These are phyloP conservation scores for Pleurotus citrinopileatus DNA, from an alignment of 768 basidiomycete species.

Conservation along the genomic window DNA sequence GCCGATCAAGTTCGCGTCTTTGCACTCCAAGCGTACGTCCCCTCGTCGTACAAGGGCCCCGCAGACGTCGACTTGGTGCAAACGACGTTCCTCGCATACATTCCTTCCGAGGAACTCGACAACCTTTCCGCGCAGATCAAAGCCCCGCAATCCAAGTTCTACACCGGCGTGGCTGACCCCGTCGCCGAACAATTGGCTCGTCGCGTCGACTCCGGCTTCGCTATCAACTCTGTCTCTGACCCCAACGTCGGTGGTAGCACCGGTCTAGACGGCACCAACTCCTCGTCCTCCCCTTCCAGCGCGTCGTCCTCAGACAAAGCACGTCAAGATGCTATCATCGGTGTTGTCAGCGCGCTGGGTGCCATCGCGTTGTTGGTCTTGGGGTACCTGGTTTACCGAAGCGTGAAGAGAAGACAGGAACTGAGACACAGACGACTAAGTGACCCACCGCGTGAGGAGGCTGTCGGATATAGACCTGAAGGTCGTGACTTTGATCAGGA, in stretches of 20 bases:
- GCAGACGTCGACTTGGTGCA: slow-evolving; percentile 48
- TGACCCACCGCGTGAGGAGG: slow-evolving; percentile 40
- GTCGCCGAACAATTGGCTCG: slow-evolving; percentile 57
- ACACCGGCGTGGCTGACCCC: slow-evolving; percentile 42
- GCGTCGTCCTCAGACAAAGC: slow-evolving; percentile 38
- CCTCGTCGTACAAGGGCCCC: slow-evolving; percentile 48
- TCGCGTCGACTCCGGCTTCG: slow-evolving; percentile 69
- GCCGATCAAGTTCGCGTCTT: slow-evolving; percentile 37
- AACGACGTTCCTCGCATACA: slow-evolving; percentile 72
- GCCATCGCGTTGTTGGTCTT: slow-evolving; percentile 73
- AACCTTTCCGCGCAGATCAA: slow-evolving; percentile 66
- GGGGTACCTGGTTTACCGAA: slow-evolving; percentile 67
- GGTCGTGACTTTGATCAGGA: slow-evolving; percentile 81
- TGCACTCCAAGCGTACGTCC: slow-evolving; percentile 70
- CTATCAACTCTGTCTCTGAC: slow-evolving; percentile 45
- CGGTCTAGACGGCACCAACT: slow-evolving; percentile 11
- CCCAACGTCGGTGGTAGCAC: slow-evolving; percentile 26
- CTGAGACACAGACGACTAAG: slow-evolving; percentile 70
- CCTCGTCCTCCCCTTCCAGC: slow-evolving; percentile 19
- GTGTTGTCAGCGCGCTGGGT: slow-evolving; percentile 82
- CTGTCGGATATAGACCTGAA: slow-evolving; percentile 48
- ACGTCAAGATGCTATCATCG: slow-evolving; percentile 86
- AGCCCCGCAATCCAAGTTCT: slow-evolving; percentile 58
- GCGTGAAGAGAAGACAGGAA: slow-evolving; percentile 64
- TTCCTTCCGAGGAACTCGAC: slow-evolving; percentile 54